Evolutionary conservation across 2,329 filamentous ascomycete species (phyloP).

Genomic region (Claviceps fusiformis): DNA sequence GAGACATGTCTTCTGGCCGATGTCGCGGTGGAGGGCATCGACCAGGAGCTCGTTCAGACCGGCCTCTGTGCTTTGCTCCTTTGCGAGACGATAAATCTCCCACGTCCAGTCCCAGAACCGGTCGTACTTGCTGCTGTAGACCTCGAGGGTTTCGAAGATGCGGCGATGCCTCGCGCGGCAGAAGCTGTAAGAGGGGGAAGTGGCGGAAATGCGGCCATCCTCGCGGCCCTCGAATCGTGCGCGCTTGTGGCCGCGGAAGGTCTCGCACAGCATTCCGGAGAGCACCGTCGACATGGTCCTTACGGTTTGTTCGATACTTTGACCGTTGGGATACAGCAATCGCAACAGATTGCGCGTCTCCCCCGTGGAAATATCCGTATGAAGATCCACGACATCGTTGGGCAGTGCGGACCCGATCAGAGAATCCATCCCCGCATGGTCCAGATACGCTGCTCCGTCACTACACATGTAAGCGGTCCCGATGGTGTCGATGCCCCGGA

Average conservation of each 20-base stretch:
- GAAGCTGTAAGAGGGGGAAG: constrained; percentile 6
- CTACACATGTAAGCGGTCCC: constrained; percentile 7
- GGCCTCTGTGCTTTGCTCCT: constrained; percentile 4
- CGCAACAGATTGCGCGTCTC: constrained; percentile 6
- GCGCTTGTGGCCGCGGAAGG: constrained; percentile 5
- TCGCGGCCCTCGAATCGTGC: constrained; percentile 3
- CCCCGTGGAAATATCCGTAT: constrained; percentile 5
- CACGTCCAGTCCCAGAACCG: constrained; percentile 7
- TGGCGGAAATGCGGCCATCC: constrained; percentile 5
- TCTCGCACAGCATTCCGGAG: constrained; percentile 5
- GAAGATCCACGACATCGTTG: constrained; percentile 8
- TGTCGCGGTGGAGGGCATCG: not conserved
- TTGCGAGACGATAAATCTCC: constrained; percentile 3
- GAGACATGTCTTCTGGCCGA: not conserved
- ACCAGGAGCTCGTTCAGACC: constrained; percentile 5
- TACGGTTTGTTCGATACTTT: not conserved
- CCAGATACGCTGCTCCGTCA: constrained; percentile 6
- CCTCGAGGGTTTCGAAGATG: constrained; percentile 6
- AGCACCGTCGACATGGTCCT: constrained; percentile 4
- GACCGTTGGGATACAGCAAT: constrained; percentile 4
- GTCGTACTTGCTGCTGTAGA: not conserved
- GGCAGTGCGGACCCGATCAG: constrained; percentile 5
- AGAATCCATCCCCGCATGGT: constrained; percentile 5
- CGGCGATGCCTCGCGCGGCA: constrained; percentile 5
- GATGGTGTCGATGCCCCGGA: constrained; percentile 4